Evolutionary conservation across 179 eudicot species (phyloP).

Genomic region (Monotropa hypopitys): DNA sequence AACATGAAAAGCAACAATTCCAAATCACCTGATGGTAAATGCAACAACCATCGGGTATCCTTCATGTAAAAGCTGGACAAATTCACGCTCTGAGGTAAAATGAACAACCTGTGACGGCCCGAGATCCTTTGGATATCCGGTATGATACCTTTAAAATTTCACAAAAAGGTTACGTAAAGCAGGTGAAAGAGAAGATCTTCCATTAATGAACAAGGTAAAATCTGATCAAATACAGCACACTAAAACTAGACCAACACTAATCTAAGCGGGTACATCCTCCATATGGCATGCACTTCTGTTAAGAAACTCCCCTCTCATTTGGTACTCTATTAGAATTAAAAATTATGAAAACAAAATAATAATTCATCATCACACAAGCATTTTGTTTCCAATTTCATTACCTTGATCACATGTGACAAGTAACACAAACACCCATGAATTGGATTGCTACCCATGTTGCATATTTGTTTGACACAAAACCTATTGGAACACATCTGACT

Average conservation of each 20-base stretch:
- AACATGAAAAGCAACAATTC: neutral
- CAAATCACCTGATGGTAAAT: slow-evolving; percentile 67
- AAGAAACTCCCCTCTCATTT: neutral
- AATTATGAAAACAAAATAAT: neutral
- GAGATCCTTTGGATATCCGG: slow-evolving; percentile 88
- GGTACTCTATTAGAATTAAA: neutral
- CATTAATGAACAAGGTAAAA: neutral
- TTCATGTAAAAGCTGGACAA: slow-evolving; percentile 81
- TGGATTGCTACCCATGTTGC: neutral
- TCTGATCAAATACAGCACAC: neutral
- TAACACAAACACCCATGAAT: neutral
- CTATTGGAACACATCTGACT: neutral
- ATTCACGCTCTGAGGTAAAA: slow-evolving; percentile 87
- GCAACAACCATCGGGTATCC: slow-evolving; percentile 85
- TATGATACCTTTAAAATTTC: slow-evolving; percentile 50
- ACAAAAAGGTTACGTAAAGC: slow-evolving; percentile 10
- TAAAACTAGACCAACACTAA: neutral
- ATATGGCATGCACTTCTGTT: neutral
- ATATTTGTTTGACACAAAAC: neutral
- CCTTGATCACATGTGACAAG: neutral
- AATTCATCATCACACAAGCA: neutral
- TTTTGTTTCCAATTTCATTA: neutral
- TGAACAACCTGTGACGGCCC: slow-evolving; percentile 86
- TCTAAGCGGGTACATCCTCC: neutral
- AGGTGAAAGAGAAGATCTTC: slow-evolving; percentile 2